Evolutionary conservation across 306 rosid genomes (phyloP), one percentile per base, ranked within the genome.

Genomic region (Elaeagnus macrophylla): DNA sequence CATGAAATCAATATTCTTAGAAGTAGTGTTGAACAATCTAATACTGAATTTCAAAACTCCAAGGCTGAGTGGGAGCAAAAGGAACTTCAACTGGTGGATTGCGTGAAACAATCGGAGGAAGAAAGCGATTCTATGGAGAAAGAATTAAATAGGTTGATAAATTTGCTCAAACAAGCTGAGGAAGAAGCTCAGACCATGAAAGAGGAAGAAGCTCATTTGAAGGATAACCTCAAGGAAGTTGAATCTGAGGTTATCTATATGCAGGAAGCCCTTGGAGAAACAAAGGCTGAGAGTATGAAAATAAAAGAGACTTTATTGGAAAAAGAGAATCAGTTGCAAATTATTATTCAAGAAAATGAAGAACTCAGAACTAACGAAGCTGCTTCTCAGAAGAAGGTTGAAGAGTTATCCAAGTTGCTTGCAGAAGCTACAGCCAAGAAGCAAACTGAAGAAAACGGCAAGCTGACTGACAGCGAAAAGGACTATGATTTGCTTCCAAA

Each of bases 401-500:
- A 78, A 53, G 97, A 91, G 67, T 67, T 91, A 66, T 76, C 97
- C 5, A 80, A 75, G 79, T 42, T 77, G 66, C 87, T 91, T 0
- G 97, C 84, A 56, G 97, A 86, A 75, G 93, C 83, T 69, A 70
- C 60, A 19, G 74, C 72, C 67, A 77, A 74, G 72, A 84, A 73
- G 73, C 77, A 70, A 57, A 54, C 60, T 0, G 66, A 59, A 60
- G 89, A 86, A 67, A 86, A 82, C 59, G 93, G 83, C 3, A 91
- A 86, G 73, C 80, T 75, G 44, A 67, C 88, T 0, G 95, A 82
- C 67, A 87, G 93, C 25, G 99, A 87, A 70, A 91, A 82, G 66
- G 99, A 91, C 65, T 91, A 87, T 13, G 93, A 84, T 62, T 62
- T 91, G 75, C 95, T 84, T 72, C 99, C 96, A n/a, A 87, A 82